Conservation (phyloP, 176 grass and related monocot species). For the Alloteropsis semialata region DNA sequence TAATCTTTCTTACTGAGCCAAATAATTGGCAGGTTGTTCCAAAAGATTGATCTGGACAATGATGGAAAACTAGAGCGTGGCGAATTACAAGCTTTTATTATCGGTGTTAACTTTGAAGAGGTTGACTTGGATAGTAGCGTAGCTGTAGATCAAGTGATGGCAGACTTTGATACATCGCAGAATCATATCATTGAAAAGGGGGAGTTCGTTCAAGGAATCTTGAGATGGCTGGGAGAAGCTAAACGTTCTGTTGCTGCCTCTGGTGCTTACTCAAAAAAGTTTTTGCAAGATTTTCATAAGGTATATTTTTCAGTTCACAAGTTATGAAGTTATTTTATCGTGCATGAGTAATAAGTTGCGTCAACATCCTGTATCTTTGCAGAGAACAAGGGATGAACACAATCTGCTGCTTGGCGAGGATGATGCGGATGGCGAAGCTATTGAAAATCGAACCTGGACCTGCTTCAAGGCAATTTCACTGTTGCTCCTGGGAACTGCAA, state of each 20-base stretch:
- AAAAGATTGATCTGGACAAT: conserved; percentile 62
- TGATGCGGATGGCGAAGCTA: conserved; percentile 52
- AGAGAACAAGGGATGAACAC: conserved; percentile 78
- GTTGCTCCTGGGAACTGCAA: conserved; percentile 69
- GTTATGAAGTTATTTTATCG: neutral
- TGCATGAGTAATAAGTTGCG: neutral
- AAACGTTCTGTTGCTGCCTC: conserved; percentile 20
- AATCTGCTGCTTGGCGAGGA: conserved; percentile 39
- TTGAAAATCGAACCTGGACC: conserved; percentile 57
- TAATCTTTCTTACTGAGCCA: neutral
- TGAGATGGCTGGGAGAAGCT: conserved; percentile 65
- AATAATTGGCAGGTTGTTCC: conserved; percentile 68
- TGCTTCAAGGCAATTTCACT: conserved; percentile 58
- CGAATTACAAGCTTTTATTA: conserved; percentile 72
- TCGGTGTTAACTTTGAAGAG: conserved; percentile 64
- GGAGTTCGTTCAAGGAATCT: conserved; percentile 54
- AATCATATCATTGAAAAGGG: conserved; percentile 51
- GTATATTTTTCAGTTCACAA: conserved; percentile 17
- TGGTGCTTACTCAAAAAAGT: conserved; percentile 46
- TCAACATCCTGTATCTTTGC: conserved; percentile 20
- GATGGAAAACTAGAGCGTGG: conserved; percentile 50
- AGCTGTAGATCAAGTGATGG: conserved; percentile 60
- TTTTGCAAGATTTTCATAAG: conserved; percentile 56
- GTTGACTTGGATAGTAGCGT: conserved; percentile 50
- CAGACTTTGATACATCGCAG: conserved; percentile 61